Evolutionary conservation across 2,329 filamentous ascomycete species (phyloP), one percentile per base, ranked within the genome.

Genomic region (Bipolaris gigantea): DNA sequence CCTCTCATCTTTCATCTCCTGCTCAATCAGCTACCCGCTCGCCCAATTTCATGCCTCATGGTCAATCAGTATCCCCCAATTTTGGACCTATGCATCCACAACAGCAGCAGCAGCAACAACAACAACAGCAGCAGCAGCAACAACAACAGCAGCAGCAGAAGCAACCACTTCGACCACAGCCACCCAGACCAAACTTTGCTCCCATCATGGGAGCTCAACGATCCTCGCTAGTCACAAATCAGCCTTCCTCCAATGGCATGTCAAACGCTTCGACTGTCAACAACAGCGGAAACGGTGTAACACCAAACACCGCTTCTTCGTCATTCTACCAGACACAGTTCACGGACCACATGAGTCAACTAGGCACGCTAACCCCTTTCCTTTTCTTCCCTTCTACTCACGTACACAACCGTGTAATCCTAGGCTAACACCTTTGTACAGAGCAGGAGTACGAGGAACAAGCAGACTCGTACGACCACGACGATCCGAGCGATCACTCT

Each of bases 401-500:
- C 61, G 66, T 70, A 81, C 81, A 79, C 81, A 83, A 78, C 80
- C 84, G 73, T 85, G 82, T 83, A 81, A 81, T 86, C 81, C 82
- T 85, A 86, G 81, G 79, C 82, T 88, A 80, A 89, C 83, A 81
- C 73, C 77, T 75, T 85, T 77, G 70, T 82, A 81, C 80, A 97
- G 93, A 97, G 80, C 92, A 96, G 83, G 93, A 97, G 80, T 97
- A 97, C 78, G 92, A 97, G 74, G 89, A 90, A 50, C 89, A 91
- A 77, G 85, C 85, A 74, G 91, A 93, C 68, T 89, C 96, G 82
- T 86, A 95, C 74, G 92, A 97, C 69, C 90, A 95, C 57, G 79
- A 86, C 63, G 87, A 89, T 65, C 84, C 80, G 38, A 75, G 70
- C 72, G 81, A 86, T 61, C 87, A 91, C 57, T 85, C 86, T 10